Percentiles rank a stretch among this genome's conserved stretches.
These are phyloP conservation scores for Hansenula anomala DNA, from an alignment of 1,139 yeast genomes.

Conservation along the genomic window DNA sequence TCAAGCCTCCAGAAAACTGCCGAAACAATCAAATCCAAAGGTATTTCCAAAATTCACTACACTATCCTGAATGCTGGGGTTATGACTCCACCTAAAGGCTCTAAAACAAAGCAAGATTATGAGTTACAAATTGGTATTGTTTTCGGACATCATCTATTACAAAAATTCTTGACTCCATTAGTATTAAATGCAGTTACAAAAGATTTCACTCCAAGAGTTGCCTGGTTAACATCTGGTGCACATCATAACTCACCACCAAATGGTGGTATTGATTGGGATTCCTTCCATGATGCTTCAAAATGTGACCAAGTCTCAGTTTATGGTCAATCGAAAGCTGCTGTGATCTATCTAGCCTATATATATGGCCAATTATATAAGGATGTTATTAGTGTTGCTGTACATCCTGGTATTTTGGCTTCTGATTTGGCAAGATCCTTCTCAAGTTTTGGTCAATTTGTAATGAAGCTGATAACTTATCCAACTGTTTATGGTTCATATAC, in stretches of 20 bases:
- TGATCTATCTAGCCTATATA: slow-evolving; percentile 35
- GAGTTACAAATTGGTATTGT: slow-evolving; percentile 45
- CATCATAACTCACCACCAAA: slow-evolving; percentile 31
- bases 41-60: slow-evolving; percentile 31
- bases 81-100: slow-evolving; percentile 36
- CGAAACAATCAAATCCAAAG: slow-evolving; percentile 25
- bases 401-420: slow-evolving; percentile 12
- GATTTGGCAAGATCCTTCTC: too few species aligned
- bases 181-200: slow-evolving; percentile 23
- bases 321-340: slow-evolving; percentile 47
- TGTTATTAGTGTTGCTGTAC: slow-evolving; percentile 25
- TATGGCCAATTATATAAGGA: slow-evolving; percentile 36
- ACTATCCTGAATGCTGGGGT: slow-evolving; percentile 51
- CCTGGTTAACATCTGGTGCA: slow-evolving; percentile 42
- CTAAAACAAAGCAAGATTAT: slow-evolving; percentile 36
- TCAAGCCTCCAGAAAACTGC: slow-evolving; percentile 38
- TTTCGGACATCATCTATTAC: slow-evolving; percentile 44
- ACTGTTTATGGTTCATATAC: slow-evolving; percentile 37
- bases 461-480: slow-evolving; percentile 19
- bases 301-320: slow-evolving; percentile 19
- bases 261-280: slow-evolving; percentile 38
- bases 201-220: slow-evolving; percentile 30
- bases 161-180: slow-evolving; percentile 38
- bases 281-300: slow-evolving; percentile 11
- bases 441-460: too few species aligned